A percentile compares a stretch with the other conserved stretches of the same genome.
Conservation (phyloP, 805 yeast species). For the Jamesozyma hellenica region DNA sequence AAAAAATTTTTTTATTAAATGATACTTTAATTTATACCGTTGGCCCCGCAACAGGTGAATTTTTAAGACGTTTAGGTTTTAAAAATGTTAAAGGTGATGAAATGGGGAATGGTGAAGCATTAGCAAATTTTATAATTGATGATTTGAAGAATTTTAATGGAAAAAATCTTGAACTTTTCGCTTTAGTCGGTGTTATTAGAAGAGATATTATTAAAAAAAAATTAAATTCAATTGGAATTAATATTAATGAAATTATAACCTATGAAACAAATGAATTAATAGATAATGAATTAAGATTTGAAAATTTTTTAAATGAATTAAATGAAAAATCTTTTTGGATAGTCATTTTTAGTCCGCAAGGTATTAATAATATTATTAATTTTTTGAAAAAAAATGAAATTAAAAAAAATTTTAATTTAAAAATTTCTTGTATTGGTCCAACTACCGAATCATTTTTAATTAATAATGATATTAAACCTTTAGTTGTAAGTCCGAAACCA, state of each 20-base stretch:
- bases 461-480: constrained; percentile 43
- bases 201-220: constrained; percentile 70
- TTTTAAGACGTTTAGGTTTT: constrained; percentile 56
- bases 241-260: constrained; percentile 45
- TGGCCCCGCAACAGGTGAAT: constrained; percentile 76
- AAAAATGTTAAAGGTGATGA: constrained; percentile 47
- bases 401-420: not conserved
- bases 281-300: constrained; percentile 37
- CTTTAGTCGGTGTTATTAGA: constrained; percentile 79
- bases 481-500: constrained; percentile 63
- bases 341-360: constrained; percentile 86
- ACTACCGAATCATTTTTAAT: constrained; percentile 64
- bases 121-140: constrained; percentile 52
- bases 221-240: constrained; percentile 26
- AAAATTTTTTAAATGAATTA: constrained; percentile 1
- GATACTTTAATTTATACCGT: constrained; percentile 66
- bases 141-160: constrained; percentile 19
- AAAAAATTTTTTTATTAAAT: constrained; percentile 26
- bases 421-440: constrained; percentile 85
- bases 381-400: constrained; percentile 24
- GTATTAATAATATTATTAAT: constrained; percentile 54
- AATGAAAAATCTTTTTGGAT: constrained; percentile 42
- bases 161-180: constrained; percentile 35
- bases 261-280: constrained; percentile 53
- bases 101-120: constrained; percentile 71